A percentile compares a stretch with the other conserved stretches of the same genome.
These are phyloP conservation scores for Penicillium olsonii DNA, from an alignment of 2,329 filamentous ascomycete species.

Conservation along the genomic window DNA sequence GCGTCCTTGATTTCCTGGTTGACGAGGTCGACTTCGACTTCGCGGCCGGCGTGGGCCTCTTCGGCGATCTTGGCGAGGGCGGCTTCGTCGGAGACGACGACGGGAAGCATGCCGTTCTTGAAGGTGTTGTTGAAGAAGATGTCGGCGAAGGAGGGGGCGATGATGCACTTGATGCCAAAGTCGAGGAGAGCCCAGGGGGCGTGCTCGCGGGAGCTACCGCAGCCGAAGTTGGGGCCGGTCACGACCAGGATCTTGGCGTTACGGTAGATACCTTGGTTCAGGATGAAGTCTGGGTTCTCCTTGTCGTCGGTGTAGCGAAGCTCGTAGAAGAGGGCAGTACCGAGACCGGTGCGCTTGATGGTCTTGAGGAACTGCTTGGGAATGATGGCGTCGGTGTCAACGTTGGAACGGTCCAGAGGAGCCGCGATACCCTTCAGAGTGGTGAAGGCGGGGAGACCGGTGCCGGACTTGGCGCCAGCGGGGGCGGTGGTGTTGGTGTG, in stretches of 20 bases:
- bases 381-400: conserved; percentile 99
- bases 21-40: conserved; percentile 86
- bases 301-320: conserved; percentile 76
- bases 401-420: conserved; percentile 81
- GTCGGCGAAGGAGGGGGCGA: conserved; percentile 83
- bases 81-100: conserved; percentile 68
- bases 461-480: conserved; percentile 43
- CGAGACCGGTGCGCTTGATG: conserved; percentile 95
- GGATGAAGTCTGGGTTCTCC: conserved; percentile 78
- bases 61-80: conserved; percentile 70
- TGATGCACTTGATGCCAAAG: conserved; percentile 92
- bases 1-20: conserved; percentile 80
- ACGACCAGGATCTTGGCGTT: conserved; percentile 85
- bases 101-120: conserved; percentile 98
- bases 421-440: conserved; percentile 84
- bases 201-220: conserved; percentile 88
- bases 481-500: conserved; percentile 61
- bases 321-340: conserved; percentile 80
- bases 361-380: conserved; percentile 99
- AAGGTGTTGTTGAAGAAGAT: conserved; percentile 99
- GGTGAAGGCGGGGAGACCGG: conserved; percentile 80
- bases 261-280: conserved; percentile 88
- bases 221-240: conserved; percentile 93
- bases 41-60: conserved; percentile 75
- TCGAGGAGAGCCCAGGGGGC: conserved; percentile 96